Conservation (phyloP, 352 stramenopile genomes). For the Phytophthora pisi region DNA sequence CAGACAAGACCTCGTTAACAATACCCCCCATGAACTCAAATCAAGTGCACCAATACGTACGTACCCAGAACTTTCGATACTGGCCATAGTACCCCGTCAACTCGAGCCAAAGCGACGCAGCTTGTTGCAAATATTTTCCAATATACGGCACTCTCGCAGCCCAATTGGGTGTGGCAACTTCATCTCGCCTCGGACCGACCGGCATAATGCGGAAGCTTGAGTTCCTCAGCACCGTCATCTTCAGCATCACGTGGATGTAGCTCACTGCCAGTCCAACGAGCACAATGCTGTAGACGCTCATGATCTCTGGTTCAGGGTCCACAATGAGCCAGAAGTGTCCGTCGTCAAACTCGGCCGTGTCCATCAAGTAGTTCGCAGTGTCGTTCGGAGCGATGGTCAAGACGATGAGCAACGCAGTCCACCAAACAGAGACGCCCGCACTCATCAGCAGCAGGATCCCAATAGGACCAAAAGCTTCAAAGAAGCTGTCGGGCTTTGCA, state of each 20-base stretch:
- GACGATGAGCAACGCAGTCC: conserved; percentile 40
- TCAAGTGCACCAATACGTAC: not conserved
- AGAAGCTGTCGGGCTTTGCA: conserved; percentile 14
- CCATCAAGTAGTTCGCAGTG: conserved; percentile 54
- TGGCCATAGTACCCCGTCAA: conserved; percentile 15
- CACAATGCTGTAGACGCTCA: conserved; percentile 14
- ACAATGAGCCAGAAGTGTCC: conserved; percentile 55
- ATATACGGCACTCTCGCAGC: not conserved
- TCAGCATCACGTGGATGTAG: conserved; percentile 34
- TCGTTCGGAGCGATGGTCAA: conserved; percentile 40
- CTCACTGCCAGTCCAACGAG: conserved; percentile 19
- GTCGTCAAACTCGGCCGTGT: conserved; percentile 49
- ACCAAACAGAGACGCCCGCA: conserved; percentile 29
- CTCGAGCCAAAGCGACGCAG: conserved; percentile 8
- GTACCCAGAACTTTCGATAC: conserved; percentile 19
- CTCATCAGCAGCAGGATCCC: conserved; percentile 18
- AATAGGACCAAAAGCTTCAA: conserved; percentile 24
- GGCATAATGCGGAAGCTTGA: not conserved
- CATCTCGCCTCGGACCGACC: not conserved
- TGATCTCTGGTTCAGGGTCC: conserved; percentile 14
- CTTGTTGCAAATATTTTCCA: conserved; percentile 21
- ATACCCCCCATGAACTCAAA: not conserved
- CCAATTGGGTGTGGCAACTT: not conserved
- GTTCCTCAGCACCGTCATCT: conserved; percentile 30
- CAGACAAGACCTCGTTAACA: too few relatives aligned